Evolutionary conservation across 441 rosid species (phyloP), one percentile per base, ranked within the genome.

Genomic region (Rhodomyrtus psidioides): DNA sequence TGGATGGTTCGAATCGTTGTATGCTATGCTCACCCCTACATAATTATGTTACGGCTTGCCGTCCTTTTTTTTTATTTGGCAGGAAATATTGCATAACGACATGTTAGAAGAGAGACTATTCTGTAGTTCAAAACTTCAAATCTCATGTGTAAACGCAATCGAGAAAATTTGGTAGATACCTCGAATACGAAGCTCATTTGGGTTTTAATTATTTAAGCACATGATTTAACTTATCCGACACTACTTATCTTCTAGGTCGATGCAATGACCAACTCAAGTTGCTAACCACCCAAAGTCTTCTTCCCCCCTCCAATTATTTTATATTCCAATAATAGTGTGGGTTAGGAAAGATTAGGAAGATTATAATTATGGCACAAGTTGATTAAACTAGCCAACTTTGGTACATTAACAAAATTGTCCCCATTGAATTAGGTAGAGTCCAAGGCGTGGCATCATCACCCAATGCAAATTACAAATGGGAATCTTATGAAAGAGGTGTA

Each of bases 31-130:
- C n/a, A n/a, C n/a, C n/a, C n/a, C n/a, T n/a, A n/a, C n/a, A n/a
- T n/a, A n/a, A n/a, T n/a, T n/a, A n/a, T n/a, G n/a, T n/a, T n/a
- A n/a, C n/a, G n/a, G n/a, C n/a, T n/a, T n/a, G n/a, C n/a, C 5
- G 23, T 0, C 28, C 6, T 1, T 16, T 16, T 28, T 30, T 16
- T 17, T 0, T 6, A 1, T 3, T 3, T 14, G 4, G 51, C 0
- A 53, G n/a, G 7, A 53, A 53, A 53, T 53, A 53, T 53, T 7
- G 19, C 65, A 59, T n/a, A 4, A 62, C 30, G 9, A 24, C 42
- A 1, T 16, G 21, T 15, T 3, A 14, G 74, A 60, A 60, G 39
- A 15, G 42, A 15, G 39, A 4, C 21, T 14, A 8, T 14, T 16
- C 10, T 3, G 21, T 7, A 28, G 1, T 65, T 10, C 13, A 4